Conservation (phyloP, 345 rosid species). For the Dipteronia sinensis region DNA sequence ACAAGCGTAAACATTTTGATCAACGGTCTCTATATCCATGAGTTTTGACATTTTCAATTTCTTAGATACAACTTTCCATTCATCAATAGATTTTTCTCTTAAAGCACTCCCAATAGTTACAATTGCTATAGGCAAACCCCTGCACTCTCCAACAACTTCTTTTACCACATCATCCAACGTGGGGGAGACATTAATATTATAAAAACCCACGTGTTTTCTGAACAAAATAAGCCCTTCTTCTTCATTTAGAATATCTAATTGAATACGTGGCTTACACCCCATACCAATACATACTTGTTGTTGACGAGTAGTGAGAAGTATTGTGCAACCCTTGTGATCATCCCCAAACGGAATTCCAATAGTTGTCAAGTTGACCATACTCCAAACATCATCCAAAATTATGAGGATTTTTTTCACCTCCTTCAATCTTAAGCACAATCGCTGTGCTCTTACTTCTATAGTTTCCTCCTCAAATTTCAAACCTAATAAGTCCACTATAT, state of each 20-base stretch:
- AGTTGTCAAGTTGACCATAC: background rate
- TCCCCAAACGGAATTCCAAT: slow-evolving; percentile 19
- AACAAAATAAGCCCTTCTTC: slow-evolving; percentile 17
- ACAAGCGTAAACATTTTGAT: background rate
- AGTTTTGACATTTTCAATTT: slow-evolving; percentile 16
- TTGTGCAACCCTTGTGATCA: background rate
- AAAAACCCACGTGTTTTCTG: background rate
- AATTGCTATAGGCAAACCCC: slow-evolving; percentile 2
- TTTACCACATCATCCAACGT: background rate
- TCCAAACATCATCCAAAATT: slow-evolving; percentile 34
- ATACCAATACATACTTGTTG: background rate
- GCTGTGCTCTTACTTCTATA: slow-evolving; percentile 5
- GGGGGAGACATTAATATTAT: too few species aligned
- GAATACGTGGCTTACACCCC: background rate
- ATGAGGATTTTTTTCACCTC: slow-evolving; percentile 17
- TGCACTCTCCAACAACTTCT: slow-evolving; percentile 5
- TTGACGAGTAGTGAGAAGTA: background rate
- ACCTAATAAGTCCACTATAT: background rate
- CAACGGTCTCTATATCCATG: background rate
- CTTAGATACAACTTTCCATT: background rate
- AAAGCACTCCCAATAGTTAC: background rate
- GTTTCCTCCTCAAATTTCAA: background rate
- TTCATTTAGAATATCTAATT: background rate
- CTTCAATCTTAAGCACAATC: background rate
- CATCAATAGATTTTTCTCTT: background rate